Evolutionary conservation across 2,329 filamentous ascomycete genomes (phyloP).

Genomic region (Lachnellula subtilissima): DNA sequence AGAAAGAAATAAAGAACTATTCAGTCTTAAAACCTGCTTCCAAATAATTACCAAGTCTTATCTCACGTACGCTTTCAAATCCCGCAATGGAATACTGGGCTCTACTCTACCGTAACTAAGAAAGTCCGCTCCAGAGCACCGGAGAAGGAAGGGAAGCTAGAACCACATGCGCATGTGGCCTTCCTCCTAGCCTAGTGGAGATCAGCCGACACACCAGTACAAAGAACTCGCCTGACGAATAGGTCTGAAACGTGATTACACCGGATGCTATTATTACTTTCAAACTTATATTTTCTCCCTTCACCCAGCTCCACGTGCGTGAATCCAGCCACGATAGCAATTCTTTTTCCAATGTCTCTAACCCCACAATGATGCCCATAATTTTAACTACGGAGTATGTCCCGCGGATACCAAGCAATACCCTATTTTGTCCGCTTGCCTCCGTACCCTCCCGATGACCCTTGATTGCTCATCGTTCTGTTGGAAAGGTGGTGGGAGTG

Average conservation of each 20-base stretch:
- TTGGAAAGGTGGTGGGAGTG: neutral
- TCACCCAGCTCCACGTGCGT: constrained; percentile 37
- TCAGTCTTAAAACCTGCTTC: too few relatives aligned
- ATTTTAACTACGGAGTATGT: neutral
- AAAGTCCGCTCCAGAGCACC: too few relatives aligned
- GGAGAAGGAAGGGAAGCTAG: too few relatives aligned
- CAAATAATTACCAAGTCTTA: too few relatives aligned
- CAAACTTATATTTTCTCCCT: neutral
- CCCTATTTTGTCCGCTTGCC: neutral
- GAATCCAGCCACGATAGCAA: constrained; percentile 30
- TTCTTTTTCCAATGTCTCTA: neutral
- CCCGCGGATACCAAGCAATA: too few relatives aligned
- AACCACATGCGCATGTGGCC: too few relatives aligned
- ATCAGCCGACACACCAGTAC: neutral
- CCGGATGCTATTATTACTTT: neutral
- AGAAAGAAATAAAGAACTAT: too few relatives aligned
- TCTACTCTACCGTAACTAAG: too few relatives aligned
- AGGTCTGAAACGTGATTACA: too few relatives aligned
- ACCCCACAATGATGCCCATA: neutral
- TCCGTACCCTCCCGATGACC: neutral
- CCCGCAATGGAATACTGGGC: too few relatives aligned
- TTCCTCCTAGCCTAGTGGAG: neutral
- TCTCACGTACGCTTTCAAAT: too few relatives aligned
- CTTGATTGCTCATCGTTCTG: constrained; percentile 1
- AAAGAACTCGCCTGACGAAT: neutral